Evolutionary conservation across 352 stramenopile species (phyloP), one percentile per base, ranked within the genome.

Genomic region (Phytophthora aleatoria): DNA sequence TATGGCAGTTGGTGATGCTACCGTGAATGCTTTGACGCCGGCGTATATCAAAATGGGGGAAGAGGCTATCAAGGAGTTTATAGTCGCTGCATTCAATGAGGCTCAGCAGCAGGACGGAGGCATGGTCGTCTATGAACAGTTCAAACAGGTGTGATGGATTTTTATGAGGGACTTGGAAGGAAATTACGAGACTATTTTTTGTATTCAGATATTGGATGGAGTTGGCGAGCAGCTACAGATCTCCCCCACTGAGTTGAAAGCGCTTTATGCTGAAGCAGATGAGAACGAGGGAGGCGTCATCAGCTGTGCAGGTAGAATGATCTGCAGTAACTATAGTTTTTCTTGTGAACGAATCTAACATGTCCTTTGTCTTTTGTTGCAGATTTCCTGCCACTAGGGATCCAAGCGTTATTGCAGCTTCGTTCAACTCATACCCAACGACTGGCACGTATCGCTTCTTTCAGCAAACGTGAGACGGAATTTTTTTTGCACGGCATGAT

Each of bases 401-500:
- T 79, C n/a, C 75, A 91, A 36, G 75, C 74, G 10, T 52, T 68
- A 7, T 61, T 87, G 10, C 73, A 80, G 27, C 68, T 91, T 6
- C 73, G 81, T 12, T 57, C 61, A 42, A 90, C 53, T 16, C 68
- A 76, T 24, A 59, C 76, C 0, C 81, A 87, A 50, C 76, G 83
- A n/a, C 48, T 83, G 3, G 43, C 71, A 27, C 80, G 77, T 5
- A 67, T 73, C 20, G 79, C 83, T 8, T 59, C 61, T 1, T 83
- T 77, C n/a, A 60, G 48, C 11, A 87, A 85, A 38, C 74, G 72
- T 36, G 67, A 83, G 15, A 57, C 60, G 6, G 76, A 89, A 36
- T 64, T 77, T 31, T 79, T 94, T 39, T 52, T 91, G n/a, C 85
- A 94, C 59, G 83, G 85, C 31, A 85, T 92, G 73, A 85, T 86